Percentiles rank a stretch among this genome's conserved stretches.
These are phyloP conservation scores for Amauroascus niger DNA, from an alignment of 2,329 filamentous ascomycete genomes.

Conservation along the genomic window DNA sequence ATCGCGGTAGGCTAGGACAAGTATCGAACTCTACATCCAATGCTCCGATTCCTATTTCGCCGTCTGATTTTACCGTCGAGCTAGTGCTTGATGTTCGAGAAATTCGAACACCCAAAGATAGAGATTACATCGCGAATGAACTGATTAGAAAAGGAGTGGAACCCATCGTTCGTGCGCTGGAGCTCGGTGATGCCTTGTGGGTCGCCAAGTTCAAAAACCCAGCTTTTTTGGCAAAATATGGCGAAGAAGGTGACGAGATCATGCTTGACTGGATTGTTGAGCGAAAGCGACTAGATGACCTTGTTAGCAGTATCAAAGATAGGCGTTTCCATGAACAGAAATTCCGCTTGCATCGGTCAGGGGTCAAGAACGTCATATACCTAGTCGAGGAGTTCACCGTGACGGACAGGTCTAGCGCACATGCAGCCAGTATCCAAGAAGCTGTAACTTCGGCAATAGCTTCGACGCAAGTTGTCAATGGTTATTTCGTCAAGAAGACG, in stretches of 20 bases:
- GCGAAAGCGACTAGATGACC: conserved; percentile 68
- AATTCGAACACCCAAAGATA: conserved; percentile 59
- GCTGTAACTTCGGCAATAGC: conserved; percentile 63
- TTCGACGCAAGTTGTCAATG: conserved; percentile 66
- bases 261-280: conserved; percentile 74
- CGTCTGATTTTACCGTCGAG: conserved; percentile 60
- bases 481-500: conserved; percentile 69
- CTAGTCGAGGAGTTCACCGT: conserved; percentile 66
- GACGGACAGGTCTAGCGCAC: conserved; percentile 38
- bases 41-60: conserved; percentile 51
- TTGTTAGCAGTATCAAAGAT: conserved; percentile 72
- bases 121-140: conserved; percentile 67
- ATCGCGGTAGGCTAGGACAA: not conserved
- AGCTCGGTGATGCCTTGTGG: conserved; percentile 70
- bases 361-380: conserved; percentile 67
- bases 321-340: conserved; percentile 78
- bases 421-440: conserved; percentile 49
- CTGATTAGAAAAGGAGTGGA: conserved; percentile 56
- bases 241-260: conserved; percentile 53
- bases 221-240: conserved; percentile 45
- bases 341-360: conserved; percentile 62
- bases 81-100: conserved; percentile 67
- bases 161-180: conserved; percentile 58
- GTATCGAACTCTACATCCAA: conserved; percentile 27
- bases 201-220: conserved; percentile 61